Conservation (phyloP, 345 rosid genomes). For the Eucalyptus caleyi region DNA sequence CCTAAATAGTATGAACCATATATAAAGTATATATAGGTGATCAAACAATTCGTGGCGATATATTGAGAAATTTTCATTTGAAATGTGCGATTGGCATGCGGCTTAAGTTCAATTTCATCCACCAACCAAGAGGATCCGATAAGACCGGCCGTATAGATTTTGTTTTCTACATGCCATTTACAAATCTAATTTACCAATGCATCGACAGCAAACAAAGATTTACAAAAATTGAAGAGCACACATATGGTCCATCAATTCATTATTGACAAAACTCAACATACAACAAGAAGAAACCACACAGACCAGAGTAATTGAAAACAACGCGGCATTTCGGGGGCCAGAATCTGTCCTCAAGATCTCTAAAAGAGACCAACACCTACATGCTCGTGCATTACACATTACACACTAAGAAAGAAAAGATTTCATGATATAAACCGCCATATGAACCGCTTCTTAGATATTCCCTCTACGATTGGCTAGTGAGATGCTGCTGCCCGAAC, state of each 20-base stretch:
- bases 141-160: neutral
- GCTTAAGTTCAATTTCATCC: neutral
- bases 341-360: neutral
- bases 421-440: neutral
- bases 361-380: neutral
- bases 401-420: neutral
- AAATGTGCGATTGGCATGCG: neutral
- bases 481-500: constrained; percentile 30
- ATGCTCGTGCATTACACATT: neutral
- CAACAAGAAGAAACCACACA: neutral
- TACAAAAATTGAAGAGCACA: neutral
- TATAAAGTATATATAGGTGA: neutral
- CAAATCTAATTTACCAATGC: neutral
- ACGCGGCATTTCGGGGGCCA: neutral
- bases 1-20: neutral
- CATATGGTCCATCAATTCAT: neutral
- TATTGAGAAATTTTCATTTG: neutral
- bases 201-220: neutral
- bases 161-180: neutral
- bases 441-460: neutral
- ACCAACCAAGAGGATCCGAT: neutral
- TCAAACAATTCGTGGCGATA: neutral
- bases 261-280: neutral
- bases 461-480: neutral
- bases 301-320: neutral